Conservation (phyloP, 345 rosid genomes). For the Kernera saxatilis region DNA sequence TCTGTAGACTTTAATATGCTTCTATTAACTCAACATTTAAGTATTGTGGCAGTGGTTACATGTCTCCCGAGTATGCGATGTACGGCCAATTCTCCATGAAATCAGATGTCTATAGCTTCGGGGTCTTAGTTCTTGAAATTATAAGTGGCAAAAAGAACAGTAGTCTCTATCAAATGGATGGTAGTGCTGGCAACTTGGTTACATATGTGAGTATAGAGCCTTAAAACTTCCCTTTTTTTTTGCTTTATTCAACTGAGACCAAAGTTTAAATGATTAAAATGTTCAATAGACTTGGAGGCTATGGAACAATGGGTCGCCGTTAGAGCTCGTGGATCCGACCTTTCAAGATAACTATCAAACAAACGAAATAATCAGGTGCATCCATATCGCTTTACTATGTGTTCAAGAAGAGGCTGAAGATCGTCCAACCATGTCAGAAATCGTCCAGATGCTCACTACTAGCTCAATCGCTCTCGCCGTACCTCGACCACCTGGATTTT, state of each 20-base stretch:
- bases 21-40: not conserved
- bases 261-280: not conserved
- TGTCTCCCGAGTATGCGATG: constrained; percentile 32
- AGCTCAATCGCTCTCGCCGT: constrained; percentile 20
- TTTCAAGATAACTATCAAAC: constrained; percentile 24
- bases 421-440: constrained; percentile 40
- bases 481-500: constrained; percentile 23
- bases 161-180: not conserved
- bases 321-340: constrained; percentile 14
- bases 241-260: not conserved
- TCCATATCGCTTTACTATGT: constrained; percentile 41
- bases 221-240: not conserved
- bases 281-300: constrained; percentile 33
- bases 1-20: not conserved
- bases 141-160: constrained; percentile 16
- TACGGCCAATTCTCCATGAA: constrained; percentile 28
- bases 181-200: not conserved
- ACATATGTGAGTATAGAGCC: constrained; percentile 16
- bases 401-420: constrained; percentile 41
- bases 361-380: constrained; percentile 39
- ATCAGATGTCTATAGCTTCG: constrained; percentile 30
- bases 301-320: constrained; percentile 27
- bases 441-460: constrained; percentile 35
- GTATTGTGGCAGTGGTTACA: constrained; percentile 22
- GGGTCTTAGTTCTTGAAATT: constrained; percentile 21